Evolutionary conservation across 2,329 filamentous ascomycete species (phyloP).

Genomic region (Daldinia sp.): DNA sequence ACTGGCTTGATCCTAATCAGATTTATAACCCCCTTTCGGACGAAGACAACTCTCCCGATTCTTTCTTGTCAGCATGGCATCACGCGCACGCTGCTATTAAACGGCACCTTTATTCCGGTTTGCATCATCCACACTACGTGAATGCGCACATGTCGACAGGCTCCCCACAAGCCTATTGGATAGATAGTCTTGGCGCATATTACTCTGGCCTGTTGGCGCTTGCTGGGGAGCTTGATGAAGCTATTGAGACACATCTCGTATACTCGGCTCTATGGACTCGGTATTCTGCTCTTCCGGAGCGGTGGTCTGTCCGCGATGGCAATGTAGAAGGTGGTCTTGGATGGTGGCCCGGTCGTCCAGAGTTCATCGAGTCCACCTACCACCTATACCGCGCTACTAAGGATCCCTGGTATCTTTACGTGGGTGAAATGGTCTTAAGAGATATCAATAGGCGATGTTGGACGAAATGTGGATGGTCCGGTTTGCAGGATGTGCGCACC

Average conservation of each 20-base stretch:
- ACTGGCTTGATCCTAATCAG: constrained; percentile 70
- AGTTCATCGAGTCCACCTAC: constrained; percentile 97
- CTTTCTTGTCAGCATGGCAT: constrained; percentile 85
- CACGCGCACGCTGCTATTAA: constrained; percentile 87
- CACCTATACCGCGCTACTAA: constrained; percentile 93
- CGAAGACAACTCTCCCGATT: constrained; percentile 75
- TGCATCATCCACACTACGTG: constrained; percentile 90
- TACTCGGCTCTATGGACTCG: constrained; percentile 95
- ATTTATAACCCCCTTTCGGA: constrained; percentile 67
- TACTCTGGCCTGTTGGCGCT: constrained; percentile 89
- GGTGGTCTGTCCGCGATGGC: constrained; percentile 88
- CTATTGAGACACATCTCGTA: constrained; percentile 86
- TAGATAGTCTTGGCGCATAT: constrained; percentile 94
- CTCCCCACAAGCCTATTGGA: constrained; percentile 89
- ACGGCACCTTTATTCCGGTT: constrained; percentile 85
- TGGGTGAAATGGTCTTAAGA: constrained; percentile 91
- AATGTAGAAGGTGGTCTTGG: constrained; percentile 85
- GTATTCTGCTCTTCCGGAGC: constrained; percentile 91
- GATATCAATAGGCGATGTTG: constrained; percentile 91
- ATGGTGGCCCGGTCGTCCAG: constrained; percentile 95
- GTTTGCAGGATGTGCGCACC: constrained; percentile 80
- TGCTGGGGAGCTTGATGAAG: constrained; percentile 89
- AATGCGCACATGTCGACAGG: constrained; percentile 90
- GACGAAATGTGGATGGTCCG: constrained; percentile 92
- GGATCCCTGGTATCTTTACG: constrained; percentile 95